These are phyloP conservation scores for Themeda triandra DNA, from an alignment of 176 grass and related monocot genomes.

Conservation along the genomic window DNA sequence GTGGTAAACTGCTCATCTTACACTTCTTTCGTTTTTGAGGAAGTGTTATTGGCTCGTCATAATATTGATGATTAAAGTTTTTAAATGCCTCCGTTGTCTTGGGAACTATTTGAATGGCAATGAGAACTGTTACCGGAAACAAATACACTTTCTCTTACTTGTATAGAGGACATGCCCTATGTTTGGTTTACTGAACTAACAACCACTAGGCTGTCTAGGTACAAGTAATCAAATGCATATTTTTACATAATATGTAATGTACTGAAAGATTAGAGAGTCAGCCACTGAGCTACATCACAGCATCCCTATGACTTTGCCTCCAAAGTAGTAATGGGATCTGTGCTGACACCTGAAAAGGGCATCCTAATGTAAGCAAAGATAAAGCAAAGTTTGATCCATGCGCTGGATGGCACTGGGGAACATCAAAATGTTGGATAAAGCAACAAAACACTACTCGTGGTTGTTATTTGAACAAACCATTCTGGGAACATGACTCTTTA, in stretches of 20 bases:
- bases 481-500: neutral
- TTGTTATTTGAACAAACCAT: neutral
- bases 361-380: conserved; percentile 17
- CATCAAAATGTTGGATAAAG: conserved; percentile 26
- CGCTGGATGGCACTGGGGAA: neutral
- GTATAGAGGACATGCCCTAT: conserved; percentile 3
- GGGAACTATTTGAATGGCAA: neutral
- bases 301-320: neutral
- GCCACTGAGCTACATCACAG: conserved; percentile 21
- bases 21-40: neutral
- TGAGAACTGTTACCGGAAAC: neutral
- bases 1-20: conserved; percentile 6
- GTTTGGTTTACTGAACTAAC: conserved; percentile 24
- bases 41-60: neutral
- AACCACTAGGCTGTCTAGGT: neutral
- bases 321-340: conserved; percentile 5
- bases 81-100: neutral
- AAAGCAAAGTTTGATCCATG: neutral
- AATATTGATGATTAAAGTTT: neutral
- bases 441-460: neutral
- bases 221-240: conserved; percentile 1
- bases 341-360: conserved; percentile 15
- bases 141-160: neutral
- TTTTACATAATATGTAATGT: neutral
- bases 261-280: conserved; percentile 19